These are phyloP conservation scores for Scytalidium lignicola DNA, from an alignment of 2,329 filamentous ascomycete genomes.

Conservation along the genomic window DNA sequence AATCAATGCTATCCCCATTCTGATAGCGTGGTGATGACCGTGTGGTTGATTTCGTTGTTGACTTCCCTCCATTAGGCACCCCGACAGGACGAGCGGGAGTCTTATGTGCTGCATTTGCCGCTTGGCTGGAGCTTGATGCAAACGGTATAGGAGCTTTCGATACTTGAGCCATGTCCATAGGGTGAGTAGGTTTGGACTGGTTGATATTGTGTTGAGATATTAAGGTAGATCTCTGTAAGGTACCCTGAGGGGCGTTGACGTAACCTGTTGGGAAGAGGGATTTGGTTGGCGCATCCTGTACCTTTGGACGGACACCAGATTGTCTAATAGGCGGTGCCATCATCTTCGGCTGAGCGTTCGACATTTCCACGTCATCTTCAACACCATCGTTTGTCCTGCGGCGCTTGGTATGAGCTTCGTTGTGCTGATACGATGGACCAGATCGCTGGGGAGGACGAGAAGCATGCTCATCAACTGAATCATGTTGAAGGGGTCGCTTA, in stretches of 20 bases:
- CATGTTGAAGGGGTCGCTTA: slow-evolving; percentile 69
- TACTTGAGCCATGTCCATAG: slow-evolving; percentile 80
- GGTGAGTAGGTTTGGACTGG: slow-evolving; percentile 59
- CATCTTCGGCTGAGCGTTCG: slow-evolving; percentile 56
- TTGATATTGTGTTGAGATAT: slow-evolving; percentile 61
- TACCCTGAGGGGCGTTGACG: slow-evolving; percentile 46
- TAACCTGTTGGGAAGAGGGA: slow-evolving; percentile 58
- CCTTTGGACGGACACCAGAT: slow-evolving; percentile 54
- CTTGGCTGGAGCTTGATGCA: slow-evolving; percentile 60
- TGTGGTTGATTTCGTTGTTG: slow-evolving; percentile 53
- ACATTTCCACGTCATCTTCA: slow-evolving; percentile 57
- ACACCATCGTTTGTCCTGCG: slow-evolving; percentile 71
- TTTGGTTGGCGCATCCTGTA: slow-evolving; percentile 56
- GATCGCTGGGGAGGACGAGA: slow-evolving; percentile 44
- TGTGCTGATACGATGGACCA: slow-evolving; percentile 58
- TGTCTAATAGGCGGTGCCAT: slow-evolving; percentile 84
- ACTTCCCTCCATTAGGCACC: slow-evolving; percentile 41
- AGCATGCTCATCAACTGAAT: slow-evolving; percentile 50
- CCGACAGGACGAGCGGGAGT: slow-evolving; percentile 57
- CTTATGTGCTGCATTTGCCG: slow-evolving; percentile 53
- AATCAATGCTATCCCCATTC: slow-evolving; percentile 82
- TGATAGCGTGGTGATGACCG: slow-evolving; percentile 79
- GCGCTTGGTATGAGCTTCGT: slow-evolving; percentile 64
- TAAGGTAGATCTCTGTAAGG: slow-evolving; percentile 50
- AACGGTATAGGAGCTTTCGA: slow-evolving; percentile 89